phyloP scores from a whole-genome alignment of 768 basidiomycete species.

The Phaeotremella skinneri region DNA sequence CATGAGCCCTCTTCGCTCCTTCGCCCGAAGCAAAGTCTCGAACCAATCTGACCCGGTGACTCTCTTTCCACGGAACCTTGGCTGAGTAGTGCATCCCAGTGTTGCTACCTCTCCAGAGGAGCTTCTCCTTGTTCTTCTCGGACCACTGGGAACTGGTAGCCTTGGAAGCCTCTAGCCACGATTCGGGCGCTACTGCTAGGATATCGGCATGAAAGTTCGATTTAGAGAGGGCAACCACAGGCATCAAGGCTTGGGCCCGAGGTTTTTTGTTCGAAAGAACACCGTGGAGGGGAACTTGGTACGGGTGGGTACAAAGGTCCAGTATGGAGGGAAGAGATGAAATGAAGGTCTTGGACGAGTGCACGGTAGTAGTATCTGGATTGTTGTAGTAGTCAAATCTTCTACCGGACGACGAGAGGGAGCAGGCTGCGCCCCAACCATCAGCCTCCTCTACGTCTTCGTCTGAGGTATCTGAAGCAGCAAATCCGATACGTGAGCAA shows the following conservation, averaged over 20 bases:
- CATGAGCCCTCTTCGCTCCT: background rate
- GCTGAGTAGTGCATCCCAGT: slow-evolving; percentile 40
- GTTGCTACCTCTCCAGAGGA: slow-evolving; percentile 50
- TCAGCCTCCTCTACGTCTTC: slow-evolving; percentile 16
- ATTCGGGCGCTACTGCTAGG: slow-evolving; percentile 26
- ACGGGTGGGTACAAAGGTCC: slow-evolving; percentile 28
- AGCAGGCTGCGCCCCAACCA: slow-evolving; percentile 29
- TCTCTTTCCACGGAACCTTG: slow-evolving; percentile 36
- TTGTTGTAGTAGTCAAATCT: background rate
- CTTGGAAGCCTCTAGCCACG: slow-evolving; percentile 15
- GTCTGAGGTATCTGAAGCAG: slow-evolving; percentile 13
- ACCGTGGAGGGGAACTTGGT: slow-evolving; percentile 20
- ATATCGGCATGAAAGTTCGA: slow-evolving; percentile 27
- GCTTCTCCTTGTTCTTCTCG: slow-evolving; percentile 40
- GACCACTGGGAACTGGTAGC: slow-evolving; percentile 33
- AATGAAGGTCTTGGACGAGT: slow-evolving; percentile 2
- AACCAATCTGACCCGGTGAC: slow-evolving; percentile 42
- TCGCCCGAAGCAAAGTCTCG: background rate
- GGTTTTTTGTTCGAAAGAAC: slow-evolving; percentile 14
- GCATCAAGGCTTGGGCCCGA: slow-evolving; percentile 11
- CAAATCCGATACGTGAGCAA: too few relatives aligned
- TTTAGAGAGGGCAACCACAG: slow-evolving; percentile 22
- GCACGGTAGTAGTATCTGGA: background rate
- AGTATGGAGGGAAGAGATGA: slow-evolving; percentile 4
- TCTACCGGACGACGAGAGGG: slow-evolving; percentile 15